Conservation (phyloP, 2,329 filamentous ascomycete species). For the Pyrenochaeta sp. region DNA sequence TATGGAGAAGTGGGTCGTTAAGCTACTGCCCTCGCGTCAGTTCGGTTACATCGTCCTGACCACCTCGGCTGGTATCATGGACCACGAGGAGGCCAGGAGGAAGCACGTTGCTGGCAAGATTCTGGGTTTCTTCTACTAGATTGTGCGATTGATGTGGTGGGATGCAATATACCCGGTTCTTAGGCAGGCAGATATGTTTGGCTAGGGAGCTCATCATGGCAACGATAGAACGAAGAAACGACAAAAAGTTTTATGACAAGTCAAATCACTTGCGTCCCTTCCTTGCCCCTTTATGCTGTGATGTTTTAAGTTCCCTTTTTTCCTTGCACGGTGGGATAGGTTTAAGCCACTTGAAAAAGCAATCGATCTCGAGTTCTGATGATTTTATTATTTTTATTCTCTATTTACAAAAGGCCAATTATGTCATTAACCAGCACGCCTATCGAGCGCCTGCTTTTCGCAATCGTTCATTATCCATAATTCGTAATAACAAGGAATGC, state of each 20-base stretch:
- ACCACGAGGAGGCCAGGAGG: slow-evolving; percentile 98
- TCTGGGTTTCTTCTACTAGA: slow-evolving; percentile 99
- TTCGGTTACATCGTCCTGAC: slow-evolving; percentile 99
- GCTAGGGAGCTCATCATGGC: slow-evolving; percentile 36
- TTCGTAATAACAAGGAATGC: slow-evolving; percentile 8
- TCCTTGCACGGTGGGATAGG: too few species aligned
- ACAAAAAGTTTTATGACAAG: slow-evolving; percentile 35
- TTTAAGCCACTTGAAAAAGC: too few species aligned
- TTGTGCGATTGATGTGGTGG: slow-evolving; percentile 31
- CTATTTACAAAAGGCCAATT: slow-evolving; percentile 14
- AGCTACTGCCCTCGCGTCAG: slow-evolving; percentile 98
- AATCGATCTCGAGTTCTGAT: too few species aligned
- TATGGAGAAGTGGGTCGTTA: slow-evolving; percentile 99
- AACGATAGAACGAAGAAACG: slow-evolving; percentile 42
- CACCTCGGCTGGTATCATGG: slow-evolving; percentile 99
- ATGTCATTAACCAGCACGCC: slow-evolving; percentile 4
- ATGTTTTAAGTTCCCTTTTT: background rate
- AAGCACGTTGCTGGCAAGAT: slow-evolving; percentile 99
- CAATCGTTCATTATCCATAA: slow-evolving; percentile 10
- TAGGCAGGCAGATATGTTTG: slow-evolving; percentile 34
- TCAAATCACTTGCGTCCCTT: background rate
- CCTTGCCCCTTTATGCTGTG: background rate
- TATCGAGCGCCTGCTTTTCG: slow-evolving; percentile 1
- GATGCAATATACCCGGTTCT: slow-evolving; percentile 40
- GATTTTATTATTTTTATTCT: slow-evolving; percentile 3